Evolutionary conservation across 1,284 basidiomycete genomes (phyloP).

Genomic region (Thelephora terrestris): DNA sequence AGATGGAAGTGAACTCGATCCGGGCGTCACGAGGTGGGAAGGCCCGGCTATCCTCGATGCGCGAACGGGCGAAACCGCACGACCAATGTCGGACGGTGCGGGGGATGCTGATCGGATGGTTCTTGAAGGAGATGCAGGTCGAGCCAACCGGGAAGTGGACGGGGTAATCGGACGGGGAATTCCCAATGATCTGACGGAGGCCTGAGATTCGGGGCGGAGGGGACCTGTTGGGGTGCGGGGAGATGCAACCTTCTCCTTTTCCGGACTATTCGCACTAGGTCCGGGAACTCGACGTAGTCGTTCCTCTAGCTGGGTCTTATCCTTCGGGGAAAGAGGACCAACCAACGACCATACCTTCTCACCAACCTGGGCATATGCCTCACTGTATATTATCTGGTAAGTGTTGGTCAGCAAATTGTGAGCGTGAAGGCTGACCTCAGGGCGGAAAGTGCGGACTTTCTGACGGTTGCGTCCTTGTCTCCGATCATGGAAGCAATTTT

Average conservation of each 20-base stretch:
- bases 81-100: constrained; percentile 26
- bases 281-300: constrained; percentile 74
- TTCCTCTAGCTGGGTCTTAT: constrained; percentile 88
- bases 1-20: constrained; percentile 37
- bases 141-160: constrained; percentile 43
- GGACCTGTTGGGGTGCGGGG: constrained; percentile 18
- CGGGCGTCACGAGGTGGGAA: constrained; percentile 20
- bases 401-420: constrained; percentile 8
- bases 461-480: constrained; percentile 80
- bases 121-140: constrained; percentile 52
- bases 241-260: constrained; percentile 31
- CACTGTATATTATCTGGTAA: constrained; percentile 32
- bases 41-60: constrained; percentile 28
- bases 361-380: constrained; percentile 76
- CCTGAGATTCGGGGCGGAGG: constrained; percentile 21
- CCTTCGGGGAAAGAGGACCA: constrained; percentile 71
- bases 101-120: constrained; percentile 44
- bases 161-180: constrained; percentile 48
- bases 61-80: constrained; percentile 39
- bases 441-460: constrained; percentile 72
- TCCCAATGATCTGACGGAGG: constrained; percentile 42
- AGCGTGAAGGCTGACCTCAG: constrained; percentile 43
- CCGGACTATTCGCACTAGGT: constrained; percentile 35
- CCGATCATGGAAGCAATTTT: constrained; percentile 73
- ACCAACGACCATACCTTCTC: constrained; percentile 81